Percentiles rank a stretch among this genome's conserved stretches.
These are phyloP conservation scores for Terfezia boudieri DNA, from an alignment of 495 filamentous ascomycete genomes.

Conservation along the genomic window DNA sequence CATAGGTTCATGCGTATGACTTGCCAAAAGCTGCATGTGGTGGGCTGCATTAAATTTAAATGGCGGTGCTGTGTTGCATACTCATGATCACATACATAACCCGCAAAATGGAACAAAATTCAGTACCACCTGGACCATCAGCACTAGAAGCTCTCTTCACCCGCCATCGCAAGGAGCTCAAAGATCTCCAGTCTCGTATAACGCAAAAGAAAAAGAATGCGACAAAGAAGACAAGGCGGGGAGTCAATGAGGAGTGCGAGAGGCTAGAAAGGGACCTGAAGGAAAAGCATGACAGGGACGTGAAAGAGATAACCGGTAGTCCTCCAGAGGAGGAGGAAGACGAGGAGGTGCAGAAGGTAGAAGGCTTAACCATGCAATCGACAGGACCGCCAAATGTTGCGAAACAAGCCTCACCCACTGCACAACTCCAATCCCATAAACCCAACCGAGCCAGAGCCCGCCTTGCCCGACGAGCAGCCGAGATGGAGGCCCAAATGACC, in stretches of 20 bases:
- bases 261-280: constrained; percentile 45
- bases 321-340: constrained; percentile 4
- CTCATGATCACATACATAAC: no score
- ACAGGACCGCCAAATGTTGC: not conserved
- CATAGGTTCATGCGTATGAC: no score
- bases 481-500: constrained; percentile 42
- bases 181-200: constrained; percentile 59
- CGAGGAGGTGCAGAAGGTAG: not conserved
- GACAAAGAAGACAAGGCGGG: constrained; percentile 86
- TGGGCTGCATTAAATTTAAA: no score
- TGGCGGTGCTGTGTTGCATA: no score
- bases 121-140: not conserved
- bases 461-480: constrained; percentile 67
- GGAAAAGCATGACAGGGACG: constrained; percentile 42
- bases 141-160: constrained; percentile 50
- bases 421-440: constrained; percentile 25
- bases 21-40: no score
- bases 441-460: constrained; percentile 81
- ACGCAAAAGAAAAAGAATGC: constrained; percentile 91
- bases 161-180: constrained; percentile 70
- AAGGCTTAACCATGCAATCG: not conserved
- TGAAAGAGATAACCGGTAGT: constrained; percentile 28
- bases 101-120: no score
- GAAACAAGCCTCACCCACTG: constrained; percentile 1
- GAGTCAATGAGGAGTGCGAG: constrained; percentile 65